Conservation (phyloP, 306 rosid genomes). For the Rosa persica region DNA sequence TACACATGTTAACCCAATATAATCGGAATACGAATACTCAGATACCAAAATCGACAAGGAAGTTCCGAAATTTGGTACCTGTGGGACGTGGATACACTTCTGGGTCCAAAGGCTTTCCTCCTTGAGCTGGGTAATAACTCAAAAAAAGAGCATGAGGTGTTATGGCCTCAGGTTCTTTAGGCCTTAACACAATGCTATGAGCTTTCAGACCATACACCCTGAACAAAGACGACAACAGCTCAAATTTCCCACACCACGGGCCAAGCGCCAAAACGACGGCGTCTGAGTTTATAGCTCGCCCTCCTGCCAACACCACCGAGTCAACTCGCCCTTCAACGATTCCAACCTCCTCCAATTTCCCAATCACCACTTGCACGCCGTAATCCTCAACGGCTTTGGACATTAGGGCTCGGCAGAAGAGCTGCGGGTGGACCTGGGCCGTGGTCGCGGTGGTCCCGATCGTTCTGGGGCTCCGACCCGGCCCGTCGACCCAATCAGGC, state of each 20-base stretch:
- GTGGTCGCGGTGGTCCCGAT: constrained; percentile 71
- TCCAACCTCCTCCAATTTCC: constrained; percentile 59
- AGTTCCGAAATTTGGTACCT: constrained; percentile 36
- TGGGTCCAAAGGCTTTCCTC: constrained; percentile 62
- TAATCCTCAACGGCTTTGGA: constrained; percentile 58
- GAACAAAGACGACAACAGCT: constrained; percentile 47
- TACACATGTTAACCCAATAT: neutral
- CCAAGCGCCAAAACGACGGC: constrained; percentile 79
- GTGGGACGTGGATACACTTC: constrained; percentile 96
- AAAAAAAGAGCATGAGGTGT: constrained; percentile 81
- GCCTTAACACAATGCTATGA: constrained; percentile 77
- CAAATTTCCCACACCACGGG: constrained; percentile 79
- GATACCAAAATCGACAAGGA: neutral
- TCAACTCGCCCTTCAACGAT: constrained; percentile 43
- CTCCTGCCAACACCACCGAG: constrained; percentile 62
- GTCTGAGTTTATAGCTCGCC: constrained; percentile 54
- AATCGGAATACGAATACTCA: neutral
- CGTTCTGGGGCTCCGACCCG: constrained; percentile 37
- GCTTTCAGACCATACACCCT: constrained; percentile 73
- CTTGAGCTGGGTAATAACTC: constrained; percentile 37
- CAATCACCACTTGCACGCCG: constrained; percentile 63
- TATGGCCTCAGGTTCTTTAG: constrained; percentile 48
- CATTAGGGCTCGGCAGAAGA: constrained; percentile 57
- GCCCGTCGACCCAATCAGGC: constrained; percentile 76
- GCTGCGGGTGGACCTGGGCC: constrained; percentile 88